These are phyloP conservation scores for Waltergamsia citrina DNA, from an alignment of 2,329 filamentous ascomycete species.

Conservation along the genomic window DNA sequence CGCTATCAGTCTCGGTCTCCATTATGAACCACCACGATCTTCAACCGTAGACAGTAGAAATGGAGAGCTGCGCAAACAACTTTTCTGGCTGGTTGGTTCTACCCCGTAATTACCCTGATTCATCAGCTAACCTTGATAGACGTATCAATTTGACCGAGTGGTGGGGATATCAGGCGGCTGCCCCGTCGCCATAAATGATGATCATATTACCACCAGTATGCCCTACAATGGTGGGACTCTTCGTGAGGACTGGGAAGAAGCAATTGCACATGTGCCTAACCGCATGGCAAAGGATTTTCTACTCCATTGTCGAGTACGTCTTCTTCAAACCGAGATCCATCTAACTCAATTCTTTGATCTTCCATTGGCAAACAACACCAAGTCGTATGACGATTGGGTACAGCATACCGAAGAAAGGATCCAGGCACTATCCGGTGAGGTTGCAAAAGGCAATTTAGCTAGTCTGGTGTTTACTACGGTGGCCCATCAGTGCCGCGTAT, in stretches of 20 bases:
- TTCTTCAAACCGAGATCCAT: slow-evolving; percentile 6
- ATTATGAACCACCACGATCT: slow-evolving; percentile 8
- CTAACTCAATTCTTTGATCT: slow-evolving; percentile 6
- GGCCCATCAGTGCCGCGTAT: slow-evolving; percentile 6
- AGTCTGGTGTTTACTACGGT: slow-evolving; percentile 2
- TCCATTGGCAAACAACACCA: slow-evolving; percentile 1
- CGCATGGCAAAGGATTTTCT: slow-evolving; percentile 4
- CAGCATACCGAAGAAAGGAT: slow-evolving; percentile 1
- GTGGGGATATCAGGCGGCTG: slow-evolving; percentile 7
- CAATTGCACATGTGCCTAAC: background rate
- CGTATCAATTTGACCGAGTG: slow-evolving; percentile 8
- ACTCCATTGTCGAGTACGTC: slow-evolving; percentile 3
- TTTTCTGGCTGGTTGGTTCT: slow-evolving; percentile 9
- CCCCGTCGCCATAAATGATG: slow-evolving; percentile 6
- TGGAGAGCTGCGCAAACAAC: slow-evolving; percentile 5
- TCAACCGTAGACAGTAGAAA: background rate
- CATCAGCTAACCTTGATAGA: background rate
- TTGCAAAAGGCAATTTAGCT: background rate
- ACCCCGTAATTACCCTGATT: background rate
- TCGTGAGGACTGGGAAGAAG: background rate
- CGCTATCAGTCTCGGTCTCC: slow-evolving; percentile 11
- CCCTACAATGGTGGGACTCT: slow-evolving; percentile 4
- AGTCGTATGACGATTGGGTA: slow-evolving; percentile 5
- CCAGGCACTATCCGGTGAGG: slow-evolving; percentile 1
- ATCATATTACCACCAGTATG: slow-evolving; percentile 6